phyloP scores from a whole-genome alignment of 768 basidiomycete genomes.

The Leccinum rimulosum region DNA sequence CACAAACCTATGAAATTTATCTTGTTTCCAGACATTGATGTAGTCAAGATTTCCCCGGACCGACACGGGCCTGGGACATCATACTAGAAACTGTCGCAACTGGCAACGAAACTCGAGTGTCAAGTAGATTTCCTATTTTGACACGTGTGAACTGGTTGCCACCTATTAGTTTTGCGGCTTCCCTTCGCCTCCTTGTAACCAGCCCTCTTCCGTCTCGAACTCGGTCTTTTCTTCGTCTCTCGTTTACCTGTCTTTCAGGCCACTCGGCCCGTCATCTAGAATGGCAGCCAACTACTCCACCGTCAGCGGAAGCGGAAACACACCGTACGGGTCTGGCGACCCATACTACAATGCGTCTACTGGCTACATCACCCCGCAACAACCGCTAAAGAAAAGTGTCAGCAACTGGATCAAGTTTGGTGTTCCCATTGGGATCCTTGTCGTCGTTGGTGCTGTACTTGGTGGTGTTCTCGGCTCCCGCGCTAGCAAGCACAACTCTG shows the following conservation, averaged over 20 bases:
- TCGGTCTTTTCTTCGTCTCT: slow-evolving; percentile 17
- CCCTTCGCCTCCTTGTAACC: not conserved
- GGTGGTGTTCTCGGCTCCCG: slow-evolving; percentile 81
- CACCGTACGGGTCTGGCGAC: slow-evolving; percentile 60
- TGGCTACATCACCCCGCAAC: slow-evolving; percentile 58
- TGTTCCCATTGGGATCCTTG: slow-evolving; percentile 59
- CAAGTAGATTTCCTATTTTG: not conserved
- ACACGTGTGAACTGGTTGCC: slow-evolving; percentile 18
- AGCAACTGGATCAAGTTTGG: slow-evolving; percentile 80
- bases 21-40: slow-evolving; percentile 7
- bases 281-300: slow-evolving; percentile 43
- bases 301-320: slow-evolving; percentile 28
- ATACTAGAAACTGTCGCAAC: too few relatives aligned
- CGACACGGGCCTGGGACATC: too few relatives aligned
- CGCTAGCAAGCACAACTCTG: slow-evolving; percentile 43
- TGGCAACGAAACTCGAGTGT: not conserved
- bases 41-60: not conserved
- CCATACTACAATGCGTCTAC: slow-evolving; percentile 70
- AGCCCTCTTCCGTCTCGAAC: slow-evolving; percentile 5
- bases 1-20: slow-evolving; percentile 35
- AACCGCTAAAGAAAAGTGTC: slow-evolving; percentile 46
- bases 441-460: slow-evolving; percentile 65
- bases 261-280: slow-evolving; percentile 21
- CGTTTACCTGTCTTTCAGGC: slow-evolving; percentile 19
- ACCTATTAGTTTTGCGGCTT: not conserved